Conservation (phyloP, 2,329 filamentous ascomycete genomes). For the Talaromyces islandicus region DNA sequence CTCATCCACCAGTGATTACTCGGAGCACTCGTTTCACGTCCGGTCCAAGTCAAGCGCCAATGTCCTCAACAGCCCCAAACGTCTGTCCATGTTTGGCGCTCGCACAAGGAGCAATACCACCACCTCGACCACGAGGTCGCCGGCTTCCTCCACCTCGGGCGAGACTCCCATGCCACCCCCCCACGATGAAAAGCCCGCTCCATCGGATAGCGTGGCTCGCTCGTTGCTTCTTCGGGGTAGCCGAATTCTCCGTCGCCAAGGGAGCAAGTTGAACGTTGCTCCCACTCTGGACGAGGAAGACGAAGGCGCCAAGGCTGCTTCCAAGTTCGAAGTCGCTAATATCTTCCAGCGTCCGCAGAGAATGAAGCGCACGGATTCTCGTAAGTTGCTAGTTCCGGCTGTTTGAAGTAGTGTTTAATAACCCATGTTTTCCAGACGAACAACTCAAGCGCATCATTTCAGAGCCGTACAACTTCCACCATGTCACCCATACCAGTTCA, state of each 20-base stretch:
- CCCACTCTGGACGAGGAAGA: slow-evolving; percentile 37
- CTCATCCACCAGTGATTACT: slow-evolving; percentile 26
- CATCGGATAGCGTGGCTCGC: slow-evolving; percentile 32
- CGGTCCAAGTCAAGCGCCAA: slow-evolving; percentile 32
- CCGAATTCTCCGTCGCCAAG: slow-evolving; percentile 42
- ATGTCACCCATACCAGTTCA: slow-evolving; percentile 55
- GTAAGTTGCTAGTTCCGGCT: slow-evolving; percentile 24
- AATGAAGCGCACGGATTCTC: slow-evolving; percentile 25
- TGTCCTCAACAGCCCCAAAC: slow-evolving; percentile 29
- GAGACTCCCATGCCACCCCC: slow-evolving; percentile 25
- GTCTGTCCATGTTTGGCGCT: slow-evolving; percentile 33
- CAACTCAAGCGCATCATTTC: slow-evolving; percentile 50
- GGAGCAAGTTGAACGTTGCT: slow-evolving; percentile 41
- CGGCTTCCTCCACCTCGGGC: slow-evolving; percentile 37
- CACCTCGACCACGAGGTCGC: slow-evolving; percentile 46
- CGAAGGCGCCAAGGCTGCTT: slow-evolving; percentile 21
- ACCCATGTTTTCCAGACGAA: slow-evolving; percentile 25
- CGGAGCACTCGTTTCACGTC: slow-evolving; percentile 27
- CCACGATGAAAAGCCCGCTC: slow-evolving; percentile 27
- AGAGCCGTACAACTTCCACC: slow-evolving; percentile 59
- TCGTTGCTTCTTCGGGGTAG: slow-evolving; percentile 39
- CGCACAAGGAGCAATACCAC: slow-evolving; percentile 41
- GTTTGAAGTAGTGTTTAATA: neutral
- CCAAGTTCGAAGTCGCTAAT: slow-evolving; percentile 26
- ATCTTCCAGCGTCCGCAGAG: slow-evolving; percentile 24